Base-by-base conservation (phyloP, 208 protist species). In the Leishmania guyanensis region DNA sequence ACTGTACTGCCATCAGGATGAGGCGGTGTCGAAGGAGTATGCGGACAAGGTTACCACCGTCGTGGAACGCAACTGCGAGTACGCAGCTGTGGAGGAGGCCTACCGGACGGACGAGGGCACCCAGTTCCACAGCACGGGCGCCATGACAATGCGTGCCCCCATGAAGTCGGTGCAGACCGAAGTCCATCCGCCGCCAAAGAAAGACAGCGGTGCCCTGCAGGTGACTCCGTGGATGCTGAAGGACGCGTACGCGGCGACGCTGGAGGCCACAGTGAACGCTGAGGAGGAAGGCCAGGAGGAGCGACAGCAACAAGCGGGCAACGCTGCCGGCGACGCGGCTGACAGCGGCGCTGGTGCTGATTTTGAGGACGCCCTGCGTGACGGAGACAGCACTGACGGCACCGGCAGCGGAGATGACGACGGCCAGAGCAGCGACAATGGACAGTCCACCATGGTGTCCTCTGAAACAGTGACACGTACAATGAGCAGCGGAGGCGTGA, bases 151-250 rank as follows among this genome's bases (percentile, higher is more conserved):
- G 84, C 84, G 83, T 8, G 78, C 84, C 20, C 92, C 93, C 5
- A 91, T 92, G 83, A 95, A 96, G 80, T 93, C 92, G 33, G 94
- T 97, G 82, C 89, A 96, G 77, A 93, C 90, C n/a, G 92, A 98
- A 77, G 89, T 96, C 75, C 88, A 94, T 33, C 92, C 92, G n/a
- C 86, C 87, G n/a, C 69, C 72, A 29, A 89, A 85, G 78, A 84
- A 84, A 50, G 84, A 96, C 77, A 75, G 88, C 48, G 88, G 92
- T 14, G 84, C 84, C 20, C 82, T 97, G 29, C 89, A 94, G 84
- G 94, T 96, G 56, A 96, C 95, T 58, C 70, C 92, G 73, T 98
- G 94, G 95, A 97, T 98, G 92, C 93, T 98, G 69, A 86, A 93
- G 70, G 94, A 98, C 79, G 86, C 90, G 72, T 97, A 95, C 68